These are phyloP conservation scores for Parasitella parasitica DNA, from an alignment of 371 early-diverging fungal species.

Conservation along the genomic window DNA sequence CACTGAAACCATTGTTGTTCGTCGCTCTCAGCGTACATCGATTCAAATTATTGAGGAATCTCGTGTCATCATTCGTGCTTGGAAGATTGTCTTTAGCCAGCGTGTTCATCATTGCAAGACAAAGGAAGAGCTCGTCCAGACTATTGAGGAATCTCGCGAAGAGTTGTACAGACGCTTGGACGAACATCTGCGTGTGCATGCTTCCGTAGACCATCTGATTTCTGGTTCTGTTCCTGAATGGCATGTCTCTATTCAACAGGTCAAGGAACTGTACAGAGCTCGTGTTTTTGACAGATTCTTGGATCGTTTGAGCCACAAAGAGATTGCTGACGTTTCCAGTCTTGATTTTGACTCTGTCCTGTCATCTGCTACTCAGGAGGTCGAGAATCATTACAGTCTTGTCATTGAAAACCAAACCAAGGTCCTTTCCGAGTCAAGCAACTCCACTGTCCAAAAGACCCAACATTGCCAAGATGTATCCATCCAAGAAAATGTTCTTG, in stretches of 20 bases:
- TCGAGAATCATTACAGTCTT: constrained; percentile 23
- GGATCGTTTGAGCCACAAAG: constrained; percentile 19
- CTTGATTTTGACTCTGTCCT: constrained; percentile 25
- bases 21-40: constrained; percentile 16
- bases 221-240: constrained; percentile 29
- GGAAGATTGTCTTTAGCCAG: constrained; percentile 36
- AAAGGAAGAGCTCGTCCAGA: constrained; percentile 21
- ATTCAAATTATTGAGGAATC: constrained; percentile 31
- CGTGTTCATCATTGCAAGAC: constrained; percentile 33
- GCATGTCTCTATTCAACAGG: constrained; percentile 30
- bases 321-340: constrained; percentile 7
- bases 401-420: constrained; percentile 19
- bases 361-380: constrained; percentile 22
- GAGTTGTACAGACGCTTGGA: constrained; percentile 35
- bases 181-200: constrained; percentile 29
- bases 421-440: neutral
- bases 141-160: constrained; percentile 33
- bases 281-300: constrained; percentile 34
- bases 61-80: constrained; percentile 32
- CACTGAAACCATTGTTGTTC: constrained; percentile 16
- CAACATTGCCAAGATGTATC: neutral
- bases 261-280: constrained; percentile 38
- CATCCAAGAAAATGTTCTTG: constrained; percentile 21
- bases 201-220: constrained; percentile 21
- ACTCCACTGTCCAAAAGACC: neutral